A percentile compares a stretch with the other conserved stretches of the same genome.
phyloP scores from a whole-genome alignment of 306 rosid genomes.

The Pterocarpus santalinus region DNA sequence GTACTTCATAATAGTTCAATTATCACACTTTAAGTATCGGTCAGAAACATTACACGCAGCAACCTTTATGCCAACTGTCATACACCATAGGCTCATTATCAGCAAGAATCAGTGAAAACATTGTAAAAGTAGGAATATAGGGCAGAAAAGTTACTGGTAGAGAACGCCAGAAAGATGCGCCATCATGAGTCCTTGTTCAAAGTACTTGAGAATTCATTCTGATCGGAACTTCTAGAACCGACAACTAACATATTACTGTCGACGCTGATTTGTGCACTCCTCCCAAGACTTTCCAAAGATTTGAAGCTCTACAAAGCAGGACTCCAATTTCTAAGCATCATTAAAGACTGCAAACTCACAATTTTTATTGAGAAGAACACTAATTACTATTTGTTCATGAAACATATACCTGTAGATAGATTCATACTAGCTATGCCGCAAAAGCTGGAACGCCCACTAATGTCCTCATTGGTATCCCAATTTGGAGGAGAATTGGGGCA shows the following conservation, averaged over 20 bases:
- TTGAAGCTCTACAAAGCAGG: conserved; percentile 52
- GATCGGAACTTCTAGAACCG: conserved; percentile 48
- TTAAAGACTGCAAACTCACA: background rate
- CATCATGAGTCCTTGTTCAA: conserved; percentile 46
- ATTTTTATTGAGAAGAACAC: conserved; percentile 10
- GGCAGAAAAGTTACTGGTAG: conserved; percentile 49
- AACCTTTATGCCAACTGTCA: conserved; percentile 51
- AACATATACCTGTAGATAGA: conserved; percentile 49
- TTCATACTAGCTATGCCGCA: conserved; percentile 54
- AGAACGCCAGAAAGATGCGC: conserved; percentile 32
- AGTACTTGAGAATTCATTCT: conserved; percentile 45
- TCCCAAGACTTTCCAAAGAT: conserved; percentile 55
- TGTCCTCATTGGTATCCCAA: conserved; percentile 63
- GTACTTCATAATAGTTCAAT: too few relatives aligned
- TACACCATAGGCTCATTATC: conserved; percentile 52
- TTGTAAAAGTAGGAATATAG: conserved; percentile 50
- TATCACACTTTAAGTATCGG: conserved; percentile 49
- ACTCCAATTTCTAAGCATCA: background rate
- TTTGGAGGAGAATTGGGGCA: conserved; percentile 65
- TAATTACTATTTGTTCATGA: conserved; percentile 46
- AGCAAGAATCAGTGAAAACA: conserved; percentile 47
- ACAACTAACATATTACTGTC: conserved; percentile 29
- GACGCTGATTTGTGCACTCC: conserved; percentile 49
- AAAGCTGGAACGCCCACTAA: conserved; percentile 45
- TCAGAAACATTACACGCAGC: conserved; percentile 47